Percentiles rank a stretch among this genome's conserved stretches.
These are phyloP conservation scores for Aeschynomene evenia DNA, from an alignment of 306 rosid genomes.

Conservation along the genomic window DNA sequence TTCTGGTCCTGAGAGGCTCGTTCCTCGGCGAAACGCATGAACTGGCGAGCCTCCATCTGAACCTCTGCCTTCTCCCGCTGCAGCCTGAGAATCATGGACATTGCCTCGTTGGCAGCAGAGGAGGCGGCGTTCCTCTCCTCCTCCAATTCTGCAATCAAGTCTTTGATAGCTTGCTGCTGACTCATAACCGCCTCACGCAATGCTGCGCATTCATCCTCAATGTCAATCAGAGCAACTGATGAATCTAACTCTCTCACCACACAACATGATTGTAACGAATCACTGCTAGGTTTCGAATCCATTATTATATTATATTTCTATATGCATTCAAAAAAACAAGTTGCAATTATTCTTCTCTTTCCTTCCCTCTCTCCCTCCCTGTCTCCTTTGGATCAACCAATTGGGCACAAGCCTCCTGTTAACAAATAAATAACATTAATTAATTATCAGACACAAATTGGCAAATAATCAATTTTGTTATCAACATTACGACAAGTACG, in stretches of 20 bases:
- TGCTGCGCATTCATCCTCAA: slow-evolving; percentile 65
- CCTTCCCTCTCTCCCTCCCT: slow-evolving; percentile 26
- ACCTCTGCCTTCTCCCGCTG: slow-evolving; percentile 97
- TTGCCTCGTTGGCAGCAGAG: slow-evolving; percentile 89
- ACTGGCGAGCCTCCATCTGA: slow-evolving; percentile 94
- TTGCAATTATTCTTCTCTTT: neutral
- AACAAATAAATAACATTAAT: neutral
- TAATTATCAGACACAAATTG: neutral
- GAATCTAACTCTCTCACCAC: no score
- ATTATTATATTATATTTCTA: no score
- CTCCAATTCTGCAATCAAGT: slow-evolving; percentile 72
- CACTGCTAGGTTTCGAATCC: slow-evolving; percentile 64
- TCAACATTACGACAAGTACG: neutral
- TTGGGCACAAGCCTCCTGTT: slow-evolving; percentile 42
- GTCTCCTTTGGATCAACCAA: slow-evolving; percentile 30
- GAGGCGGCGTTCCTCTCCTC: slow-evolving; percentile 97
- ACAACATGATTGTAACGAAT: no score
- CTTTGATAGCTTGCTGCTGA: slow-evolving; percentile 68
- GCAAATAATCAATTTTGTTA: neutral
- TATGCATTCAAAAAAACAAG: slow-evolving; percentile 12
- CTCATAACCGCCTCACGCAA: slow-evolving; percentile 64
- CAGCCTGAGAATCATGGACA: slow-evolving; percentile 96
- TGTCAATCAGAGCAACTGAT: slow-evolving; percentile 57
- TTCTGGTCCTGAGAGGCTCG: slow-evolving; percentile 74
- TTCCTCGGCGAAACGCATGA: slow-evolving; percentile 84